These are phyloP conservation scores for Kwoniella shivajii DNA, from an alignment of 1,284 basidiomycete genomes.

Conservation along the genomic window DNA sequence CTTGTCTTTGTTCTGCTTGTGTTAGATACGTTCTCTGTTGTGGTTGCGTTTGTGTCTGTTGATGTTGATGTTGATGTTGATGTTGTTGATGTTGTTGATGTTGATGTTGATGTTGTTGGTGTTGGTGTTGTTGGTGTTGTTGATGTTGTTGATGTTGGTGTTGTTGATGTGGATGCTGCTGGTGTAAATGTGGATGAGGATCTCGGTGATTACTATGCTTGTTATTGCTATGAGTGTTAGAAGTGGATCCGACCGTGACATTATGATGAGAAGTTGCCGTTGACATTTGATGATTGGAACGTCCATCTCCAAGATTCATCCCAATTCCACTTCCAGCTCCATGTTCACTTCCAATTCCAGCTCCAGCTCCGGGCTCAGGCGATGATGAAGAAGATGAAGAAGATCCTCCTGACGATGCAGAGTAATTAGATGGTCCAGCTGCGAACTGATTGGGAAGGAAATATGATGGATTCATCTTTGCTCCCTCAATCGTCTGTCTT, in stretches of 20 bases:
- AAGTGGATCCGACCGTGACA: no score
- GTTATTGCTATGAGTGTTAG: no score
- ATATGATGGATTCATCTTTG: conserved; percentile 19
- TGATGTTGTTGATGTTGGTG: background rate
- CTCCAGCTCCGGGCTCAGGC: background rate
- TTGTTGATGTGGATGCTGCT: background rate
- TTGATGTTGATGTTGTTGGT: background rate
- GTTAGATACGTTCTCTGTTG: background rate
- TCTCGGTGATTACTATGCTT: background rate
- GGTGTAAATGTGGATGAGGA: no score
- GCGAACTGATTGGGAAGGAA: conserved; percentile 10
- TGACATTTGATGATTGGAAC: no score
- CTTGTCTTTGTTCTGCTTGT: conserved; percentile 4
- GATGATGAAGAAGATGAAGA: conserved; percentile 1
- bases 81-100: background rate
- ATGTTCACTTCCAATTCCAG: background rate
- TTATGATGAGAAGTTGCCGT: no score
- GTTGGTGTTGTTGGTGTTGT: background rate
- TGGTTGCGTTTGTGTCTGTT: background rate
- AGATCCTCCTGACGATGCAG: background rate
- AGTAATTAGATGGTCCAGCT: conserved; percentile 3
- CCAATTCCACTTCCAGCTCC: background rate
- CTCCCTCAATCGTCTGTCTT: background rate
- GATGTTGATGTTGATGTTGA: background rate
- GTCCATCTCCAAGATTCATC: no score